Base-by-base conservation (phyloP, 2,329 filamentous ascomycete genomes). In the Nemania serpens region DNA sequence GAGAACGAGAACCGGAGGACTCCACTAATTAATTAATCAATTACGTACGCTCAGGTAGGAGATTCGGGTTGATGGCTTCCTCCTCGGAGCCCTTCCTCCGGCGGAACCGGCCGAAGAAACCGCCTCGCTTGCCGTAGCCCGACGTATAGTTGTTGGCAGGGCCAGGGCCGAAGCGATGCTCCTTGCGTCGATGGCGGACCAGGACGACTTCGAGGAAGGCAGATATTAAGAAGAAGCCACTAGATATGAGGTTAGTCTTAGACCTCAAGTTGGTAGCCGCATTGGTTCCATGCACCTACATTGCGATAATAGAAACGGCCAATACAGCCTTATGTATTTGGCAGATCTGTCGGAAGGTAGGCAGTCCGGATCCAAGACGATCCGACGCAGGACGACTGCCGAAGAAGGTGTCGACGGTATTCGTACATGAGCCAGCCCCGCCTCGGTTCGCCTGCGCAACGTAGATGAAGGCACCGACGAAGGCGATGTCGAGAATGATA, bases 401-500 rank as follows among this genome's bases (percentile, higher is more conserved):
- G 55, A 94, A 85, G 6, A 86, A 87, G 15, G 87, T 94, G 49
- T 82, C 78, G 61, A 93, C 82, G 15, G 78, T 77, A 13, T 77
- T 81, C 15, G 63, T 72, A 79, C 93, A 97, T 51, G 77, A 83
- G 62, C 82, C 76, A 0, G 86, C 85, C 39, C 93, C 93, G 58
- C 84, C 77, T 39, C 89, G 84, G 61, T 91, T 93, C 64, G 91
- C 82, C 50, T 88, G 80, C 0, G 93, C 91, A 61, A 97, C 85
- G 71, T 93, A 96, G 71, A 96, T 85, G 80, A 95, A 95, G 60
- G 82, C 86, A 42, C 84, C 91, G 54, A 86, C 78, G 75, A 97
- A 96, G 70, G 84, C 84, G 55, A 95, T 69, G 71, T 97, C 91
- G 49, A 97, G 80, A 22, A 93, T 63, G 64, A 96, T 85, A 65